Conservation (phyloP, 306 rosid species). For the Elaeagnus macrophylla region DNA sequence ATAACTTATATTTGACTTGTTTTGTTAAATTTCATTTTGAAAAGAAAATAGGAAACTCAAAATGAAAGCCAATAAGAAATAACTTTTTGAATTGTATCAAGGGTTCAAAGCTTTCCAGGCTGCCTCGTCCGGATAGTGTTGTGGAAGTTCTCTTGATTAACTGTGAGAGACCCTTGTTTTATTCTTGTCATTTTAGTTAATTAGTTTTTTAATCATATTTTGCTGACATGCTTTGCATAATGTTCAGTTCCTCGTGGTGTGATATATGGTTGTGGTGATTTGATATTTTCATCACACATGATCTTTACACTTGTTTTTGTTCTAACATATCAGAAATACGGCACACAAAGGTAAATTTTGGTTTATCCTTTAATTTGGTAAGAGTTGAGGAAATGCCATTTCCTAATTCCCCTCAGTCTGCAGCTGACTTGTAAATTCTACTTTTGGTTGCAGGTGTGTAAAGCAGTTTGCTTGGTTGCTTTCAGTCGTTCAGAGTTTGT, state of each 20-base stretch:
- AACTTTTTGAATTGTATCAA: slow-evolving; percentile 18
- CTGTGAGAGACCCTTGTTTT: slow-evolving; percentile 36
- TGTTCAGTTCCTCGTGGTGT: slow-evolving; percentile 83
- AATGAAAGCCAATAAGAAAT: not conserved
- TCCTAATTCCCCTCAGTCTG: not conserved
- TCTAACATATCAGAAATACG: slow-evolving; percentile 83
- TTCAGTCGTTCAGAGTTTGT: slow-evolving; percentile 70
- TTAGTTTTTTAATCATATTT: not conserved
- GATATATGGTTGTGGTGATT: slow-evolving; percentile 91
- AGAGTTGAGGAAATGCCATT: not conserved
- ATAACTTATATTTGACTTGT: not conserved
- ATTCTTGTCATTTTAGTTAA: slow-evolving; percentile 7
- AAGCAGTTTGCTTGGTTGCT: slow-evolving; percentile 88
- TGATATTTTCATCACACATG: slow-evolving; percentile 98
- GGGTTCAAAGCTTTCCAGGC: slow-evolving; percentile 82
- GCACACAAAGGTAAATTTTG: slow-evolving; percentile 51
- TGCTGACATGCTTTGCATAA: slow-evolving; percentile 18
- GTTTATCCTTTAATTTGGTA: not conserved
- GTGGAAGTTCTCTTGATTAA: slow-evolving; percentile 68
- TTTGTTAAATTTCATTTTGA: not conserved
- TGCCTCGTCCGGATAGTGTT: slow-evolving; percentile 68
- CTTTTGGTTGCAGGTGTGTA: slow-evolving; percentile 36
- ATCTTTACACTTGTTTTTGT: slow-evolving; percentile 83
- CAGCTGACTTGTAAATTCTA: slow-evolving; percentile 5
- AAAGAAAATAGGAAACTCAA: not conserved